Conservation (phyloP, 2,329 filamentous ascomycete species). For the Boeremia exigua region DNA sequence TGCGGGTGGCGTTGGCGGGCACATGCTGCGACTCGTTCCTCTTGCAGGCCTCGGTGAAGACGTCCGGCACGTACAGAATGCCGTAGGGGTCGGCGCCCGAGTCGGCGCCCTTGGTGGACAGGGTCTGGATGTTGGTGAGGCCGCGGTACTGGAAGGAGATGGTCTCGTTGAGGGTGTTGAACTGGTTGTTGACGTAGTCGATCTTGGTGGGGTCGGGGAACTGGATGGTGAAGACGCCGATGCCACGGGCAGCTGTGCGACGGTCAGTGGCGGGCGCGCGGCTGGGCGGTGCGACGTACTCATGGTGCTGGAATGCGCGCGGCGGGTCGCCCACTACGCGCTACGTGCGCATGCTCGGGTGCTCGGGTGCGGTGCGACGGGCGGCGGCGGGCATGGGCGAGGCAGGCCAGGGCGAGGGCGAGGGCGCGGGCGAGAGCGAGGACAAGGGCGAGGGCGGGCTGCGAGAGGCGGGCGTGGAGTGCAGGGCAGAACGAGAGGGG, state of each 20-base stretch:
- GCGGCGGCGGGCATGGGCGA: no score
- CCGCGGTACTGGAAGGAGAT: constrained; percentile 48
- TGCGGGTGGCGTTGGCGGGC: constrained; percentile 75
- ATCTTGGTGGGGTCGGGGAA: constrained; percentile 44
- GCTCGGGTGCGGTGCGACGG: no score
- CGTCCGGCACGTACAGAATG: constrained; percentile 82
- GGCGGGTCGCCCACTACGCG: no score
- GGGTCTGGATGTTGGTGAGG: constrained; percentile 70
- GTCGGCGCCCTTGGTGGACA: constrained; percentile 71
- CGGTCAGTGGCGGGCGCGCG: constrained; percentile 19
- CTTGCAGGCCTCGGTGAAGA: constrained; percentile 68
- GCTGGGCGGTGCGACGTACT: constrained; percentile 33
- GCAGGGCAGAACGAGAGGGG: no score
- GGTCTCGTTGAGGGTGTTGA: constrained; percentile 37
- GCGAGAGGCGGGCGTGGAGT: no score
- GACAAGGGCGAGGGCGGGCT: no score
- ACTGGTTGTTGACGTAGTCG: constrained; percentile 39
- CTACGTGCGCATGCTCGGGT: no score
- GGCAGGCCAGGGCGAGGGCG: no score
- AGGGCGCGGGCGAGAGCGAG: no score
- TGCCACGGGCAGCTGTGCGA: constrained; percentile 41
- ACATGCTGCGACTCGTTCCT: constrained; percentile 69
- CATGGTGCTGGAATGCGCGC: constrained; percentile 40
- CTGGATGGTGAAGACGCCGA: constrained; percentile 45
- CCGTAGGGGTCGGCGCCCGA: constrained; percentile 71